Evolutionary conservation across 805 yeast genomes (phyloP), one percentile per base, ranked within the genome.

Genomic region (Nakazawaea ishiwadae): DNA sequence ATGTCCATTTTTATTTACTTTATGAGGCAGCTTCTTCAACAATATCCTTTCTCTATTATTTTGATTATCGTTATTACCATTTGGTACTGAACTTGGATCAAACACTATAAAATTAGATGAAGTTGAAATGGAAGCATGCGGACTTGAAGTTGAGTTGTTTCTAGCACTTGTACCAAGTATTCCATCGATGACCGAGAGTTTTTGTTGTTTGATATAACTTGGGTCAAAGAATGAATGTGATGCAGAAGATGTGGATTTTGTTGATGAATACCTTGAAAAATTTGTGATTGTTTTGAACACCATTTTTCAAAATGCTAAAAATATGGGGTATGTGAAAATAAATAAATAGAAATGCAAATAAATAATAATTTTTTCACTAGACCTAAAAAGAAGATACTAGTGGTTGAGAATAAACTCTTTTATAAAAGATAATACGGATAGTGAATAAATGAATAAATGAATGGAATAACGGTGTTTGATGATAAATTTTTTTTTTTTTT

Each of bases 181-280:
- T 16, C 59, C 62, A 23, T 61, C 65, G 4, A 54, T 44, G 3
- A 47, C 42, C 4, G 49, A 42, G 14, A 63, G 27, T 15, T 58
- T 64, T 23, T 52, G 51, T 24, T 59, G 59, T 10, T 51, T 48
- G 14, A 51, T 46, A 45, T 63, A 63, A 7, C 62, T 56, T 4
- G 68, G 68, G 17, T 57, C 54, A 50, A 63, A 63, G 46, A 63
- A 62, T 12, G 63, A 60, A 29, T 57, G 63, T 4, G 46, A 39
- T n/a, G 47, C 37, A 35, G 26, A 7, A 23, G n/a, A n/a, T n/a
- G 38, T 42, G 3, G 46, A 16, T 27, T 45, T 39, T 4, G 47
- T 39, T 20, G 44, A 37, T 18, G 42, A 46, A 19, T 51, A 51
- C 40, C 48, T 54, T 19, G 59, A 51, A 28, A 58, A 49, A 35